phyloP scores from a whole-genome alignment of 83 land plant genomes.

The Picea abies region DNA sequence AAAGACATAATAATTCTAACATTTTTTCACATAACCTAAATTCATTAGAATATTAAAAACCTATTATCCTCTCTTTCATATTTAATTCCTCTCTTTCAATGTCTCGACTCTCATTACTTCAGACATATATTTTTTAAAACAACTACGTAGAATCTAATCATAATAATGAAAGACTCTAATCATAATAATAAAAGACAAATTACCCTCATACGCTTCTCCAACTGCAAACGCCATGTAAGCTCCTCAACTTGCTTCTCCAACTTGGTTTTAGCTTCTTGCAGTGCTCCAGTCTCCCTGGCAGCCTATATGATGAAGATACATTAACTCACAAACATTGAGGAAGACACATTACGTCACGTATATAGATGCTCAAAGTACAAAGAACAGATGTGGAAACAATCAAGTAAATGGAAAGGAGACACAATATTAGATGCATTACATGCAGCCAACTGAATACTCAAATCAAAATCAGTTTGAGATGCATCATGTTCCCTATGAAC shows the following conservation, averaged over 20 bases:
- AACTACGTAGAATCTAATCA: too few species aligned
- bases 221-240: constrained; percentile 63
- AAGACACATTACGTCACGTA: not conserved
- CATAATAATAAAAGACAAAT: not conserved
- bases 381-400: too few species aligned
- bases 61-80: too few species aligned
- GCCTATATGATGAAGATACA: constrained; percentile 28
- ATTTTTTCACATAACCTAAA: too few species aligned
- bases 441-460: not conserved
- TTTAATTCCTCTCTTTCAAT: too few species aligned
- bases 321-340: not conserved
- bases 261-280: constrained; percentile 61
- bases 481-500: not conserved
- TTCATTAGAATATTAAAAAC: too few species aligned
- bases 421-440: not conserved
- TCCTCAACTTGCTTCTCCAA: constrained; percentile 58
- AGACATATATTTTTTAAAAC: too few species aligned
- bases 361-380: not conserved
- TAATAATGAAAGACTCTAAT: not conserved
- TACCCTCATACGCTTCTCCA: constrained; percentile 66
- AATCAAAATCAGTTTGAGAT: not conserved
- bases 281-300: constrained; percentile 63
- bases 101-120: too few species aligned
- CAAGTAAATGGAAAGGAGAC: too few species aligned
- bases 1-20: too few species aligned